A percentile compares a stretch with the other conserved stretches of the same genome.
Evolutionary conservation across 2,329 filamentous ascomycete species (phyloP).

Genomic region (Clathrospora elynae): DNA sequence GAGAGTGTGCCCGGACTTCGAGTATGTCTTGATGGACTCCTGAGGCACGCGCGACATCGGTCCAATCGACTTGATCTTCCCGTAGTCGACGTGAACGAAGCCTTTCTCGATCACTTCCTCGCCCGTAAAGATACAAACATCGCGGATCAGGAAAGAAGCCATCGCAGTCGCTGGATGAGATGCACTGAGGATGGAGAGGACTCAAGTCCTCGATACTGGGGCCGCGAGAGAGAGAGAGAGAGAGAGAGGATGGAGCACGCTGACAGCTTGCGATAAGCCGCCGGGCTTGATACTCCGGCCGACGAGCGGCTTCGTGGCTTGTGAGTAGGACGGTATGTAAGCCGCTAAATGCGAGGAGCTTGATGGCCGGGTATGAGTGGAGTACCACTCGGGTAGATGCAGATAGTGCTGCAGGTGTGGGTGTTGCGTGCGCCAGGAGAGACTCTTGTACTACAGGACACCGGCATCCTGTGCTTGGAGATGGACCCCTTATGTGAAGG

Average conservation of each 20-base stretch:
- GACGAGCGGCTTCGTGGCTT: too few relatives aligned
- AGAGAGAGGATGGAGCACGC: background rate
- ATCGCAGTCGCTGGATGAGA: conserved; percentile 19
- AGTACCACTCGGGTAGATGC: too few relatives aligned
- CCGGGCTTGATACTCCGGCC: too few relatives aligned
- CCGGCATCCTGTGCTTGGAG: too few relatives aligned
- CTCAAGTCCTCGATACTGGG: background rate
- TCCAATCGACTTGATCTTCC: conserved; percentile 48
- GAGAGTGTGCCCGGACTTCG: conserved; percentile 54
- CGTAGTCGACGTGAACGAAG: conserved; percentile 50
- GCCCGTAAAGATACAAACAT: conserved; percentile 57
- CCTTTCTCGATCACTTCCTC: conserved; percentile 50
- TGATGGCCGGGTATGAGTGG: too few relatives aligned
- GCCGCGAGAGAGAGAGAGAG: background rate
- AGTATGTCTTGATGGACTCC: conserved; percentile 38
- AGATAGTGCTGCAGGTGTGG: background rate
- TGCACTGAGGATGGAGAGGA: too few relatives aligned
- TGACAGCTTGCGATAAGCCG: too few relatives aligned
- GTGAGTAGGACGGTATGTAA: too few relatives aligned
- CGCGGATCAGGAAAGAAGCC: conserved; percentile 49
- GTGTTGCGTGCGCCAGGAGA: background rate
- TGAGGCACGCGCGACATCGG: conserved; percentile 22
- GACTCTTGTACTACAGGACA: too few relatives aligned
- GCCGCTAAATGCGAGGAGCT: too few relatives aligned
- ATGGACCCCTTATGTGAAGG: too few relatives aligned